phyloP scores from a whole-genome alignment of 352 stramenopile genomes.

The Discostella stelligera region DNA sequence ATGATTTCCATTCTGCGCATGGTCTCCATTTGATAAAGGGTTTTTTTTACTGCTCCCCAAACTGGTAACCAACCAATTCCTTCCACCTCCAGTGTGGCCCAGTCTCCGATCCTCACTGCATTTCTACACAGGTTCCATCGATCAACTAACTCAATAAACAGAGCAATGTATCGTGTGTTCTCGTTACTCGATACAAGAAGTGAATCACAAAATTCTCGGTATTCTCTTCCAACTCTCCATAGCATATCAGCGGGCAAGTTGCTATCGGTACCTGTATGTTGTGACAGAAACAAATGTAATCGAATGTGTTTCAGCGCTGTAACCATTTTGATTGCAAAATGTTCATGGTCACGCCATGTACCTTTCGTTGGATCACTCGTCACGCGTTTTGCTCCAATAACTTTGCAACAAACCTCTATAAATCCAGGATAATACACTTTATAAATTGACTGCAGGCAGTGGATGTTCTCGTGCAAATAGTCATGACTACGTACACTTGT shows the following conservation, averaged over 20 bases:
- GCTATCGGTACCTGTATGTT: too few relatives aligned
- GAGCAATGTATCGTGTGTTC: background rate
- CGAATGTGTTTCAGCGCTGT: background rate
- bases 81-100: constrained; percentile 12
- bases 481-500: constrained; percentile 8
- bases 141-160: constrained; percentile 7
- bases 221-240: background rate
- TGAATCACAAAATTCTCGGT: background rate
- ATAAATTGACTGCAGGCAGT: constrained; percentile 10
- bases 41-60: background rate
- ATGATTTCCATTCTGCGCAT: constrained; percentile 3
- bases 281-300: constrained; percentile 7
- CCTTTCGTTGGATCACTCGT: constrained; percentile 19
- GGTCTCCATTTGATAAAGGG: background rate
- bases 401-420: too few relatives aligned
- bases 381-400: constrained; percentile 8
- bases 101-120: background rate
- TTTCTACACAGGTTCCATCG: background rate
- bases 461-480: constrained; percentile 23
- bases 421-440: constrained; percentile 17
- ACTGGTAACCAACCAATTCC: constrained; percentile 13
- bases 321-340: constrained; percentile 9
- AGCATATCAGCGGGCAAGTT: background rate
- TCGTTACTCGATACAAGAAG: background rate
- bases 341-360: constrained; percentile 6